Evolutionary conservation across 768 basidiomycete species (phyloP).

Genomic region (Lactifluus piperatus): DNA sequence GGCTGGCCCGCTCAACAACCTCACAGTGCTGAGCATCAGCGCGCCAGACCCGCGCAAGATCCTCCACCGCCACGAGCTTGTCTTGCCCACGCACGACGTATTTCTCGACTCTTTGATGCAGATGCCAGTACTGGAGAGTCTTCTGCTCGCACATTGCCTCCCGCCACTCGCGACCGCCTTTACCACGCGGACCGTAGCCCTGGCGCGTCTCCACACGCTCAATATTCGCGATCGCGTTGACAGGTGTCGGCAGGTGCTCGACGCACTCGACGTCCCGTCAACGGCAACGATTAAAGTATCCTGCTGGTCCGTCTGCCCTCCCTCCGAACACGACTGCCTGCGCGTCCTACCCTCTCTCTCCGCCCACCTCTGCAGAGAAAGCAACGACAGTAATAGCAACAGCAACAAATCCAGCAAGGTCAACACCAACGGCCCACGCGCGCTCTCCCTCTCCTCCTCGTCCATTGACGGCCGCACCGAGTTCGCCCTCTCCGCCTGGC

Average conservation of each 20-base stretch:
- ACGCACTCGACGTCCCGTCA: constrained; percentile 1
- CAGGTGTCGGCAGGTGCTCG: constrained; percentile 6
- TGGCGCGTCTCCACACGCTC: neutral
- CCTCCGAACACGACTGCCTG: constrained; percentile 12
- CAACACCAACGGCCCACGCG: neutral
- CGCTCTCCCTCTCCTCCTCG: constrained; percentile 2
- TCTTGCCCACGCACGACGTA: neutral
- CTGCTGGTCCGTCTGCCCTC: constrained; percentile 9
- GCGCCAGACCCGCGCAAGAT: constrained; percentile 1
- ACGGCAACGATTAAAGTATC: neutral
- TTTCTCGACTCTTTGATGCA: constrained; percentile 2
- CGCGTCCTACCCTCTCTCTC: constrained; percentile 10
- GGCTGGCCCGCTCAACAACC: neutral
- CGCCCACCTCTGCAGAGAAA: constrained; percentile 1
- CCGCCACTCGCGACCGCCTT: neutral
- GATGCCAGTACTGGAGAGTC: constrained; percentile 3
- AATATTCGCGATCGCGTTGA: constrained; percentile 4
- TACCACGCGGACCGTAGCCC: neutral
- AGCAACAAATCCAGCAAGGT: neutral
- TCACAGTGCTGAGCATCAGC: neutral
- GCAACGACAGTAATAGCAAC: neutral
- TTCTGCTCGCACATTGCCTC: constrained; percentile 11
- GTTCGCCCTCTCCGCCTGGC: constrained; percentile 6
- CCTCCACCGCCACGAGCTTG: neutral
- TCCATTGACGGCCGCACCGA: neutral